Evolutionary conservation across 129 eudicot genomes (phyloP).

Genomic region (Flaveria robusta): DNA sequence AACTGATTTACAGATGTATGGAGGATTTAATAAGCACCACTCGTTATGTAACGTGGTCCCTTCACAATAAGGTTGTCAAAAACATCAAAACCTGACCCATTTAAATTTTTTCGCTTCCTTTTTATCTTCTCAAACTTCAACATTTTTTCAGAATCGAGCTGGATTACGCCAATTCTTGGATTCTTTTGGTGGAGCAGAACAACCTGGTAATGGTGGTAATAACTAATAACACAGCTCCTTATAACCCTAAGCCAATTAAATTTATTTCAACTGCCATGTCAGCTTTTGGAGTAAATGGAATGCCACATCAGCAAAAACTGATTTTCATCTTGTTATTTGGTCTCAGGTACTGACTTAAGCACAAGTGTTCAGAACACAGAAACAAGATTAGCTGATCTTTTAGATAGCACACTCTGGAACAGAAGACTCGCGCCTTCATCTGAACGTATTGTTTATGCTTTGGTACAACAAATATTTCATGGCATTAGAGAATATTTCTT

Average conservation of each 20-base stretch:
- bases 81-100: background rate
- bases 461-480: conserved; percentile 97
- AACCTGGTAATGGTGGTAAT: conserved; percentile 48
- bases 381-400: conserved; percentile 89
- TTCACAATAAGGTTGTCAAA: conserved; percentile 82
- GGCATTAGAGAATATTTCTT: conserved; percentile 93
- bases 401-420: conserved; percentile 97
- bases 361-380: conserved; percentile 69
- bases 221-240: conserved; percentile 10
- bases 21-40: conserved; percentile 98
- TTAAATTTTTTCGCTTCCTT: conserved; percentile 11
- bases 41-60: conserved; percentile 97
- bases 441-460: conserved; percentile 95
- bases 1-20: conserved; percentile 71
- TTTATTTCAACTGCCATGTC: background rate
- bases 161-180: conserved; percentile 96
- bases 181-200: conserved; percentile 94
- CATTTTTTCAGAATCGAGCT: conserved; percentile 72
- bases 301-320: conserved; percentile 12
- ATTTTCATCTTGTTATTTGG: conserved; percentile 42
- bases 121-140: conserved; percentile 11
- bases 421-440: conserved; percentile 96
- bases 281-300: conserved; percentile 13
- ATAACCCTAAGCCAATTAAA: background rate
- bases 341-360: conserved; percentile 66